Conservation (phyloP, 352 stramenopile species). For the Globisporangium splendens region DNA sequence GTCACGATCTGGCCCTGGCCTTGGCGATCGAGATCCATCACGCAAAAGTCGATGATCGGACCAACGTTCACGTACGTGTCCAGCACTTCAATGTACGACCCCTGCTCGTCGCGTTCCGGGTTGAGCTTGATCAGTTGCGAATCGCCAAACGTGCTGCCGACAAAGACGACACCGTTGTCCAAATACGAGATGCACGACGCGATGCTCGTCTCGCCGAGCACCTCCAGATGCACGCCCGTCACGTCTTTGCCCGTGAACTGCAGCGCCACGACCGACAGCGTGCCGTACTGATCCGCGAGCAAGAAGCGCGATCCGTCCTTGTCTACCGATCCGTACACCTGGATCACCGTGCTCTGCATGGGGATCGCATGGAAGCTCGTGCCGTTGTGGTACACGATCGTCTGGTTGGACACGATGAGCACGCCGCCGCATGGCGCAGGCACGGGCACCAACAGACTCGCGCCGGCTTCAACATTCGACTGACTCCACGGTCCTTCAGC, state of each 20-base stretch:
- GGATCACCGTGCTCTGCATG: constrained; percentile 89
- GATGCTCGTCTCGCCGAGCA: constrained; percentile 91
- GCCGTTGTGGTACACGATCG: constrained; percentile 90
- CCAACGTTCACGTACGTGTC: constrained; percentile 97
- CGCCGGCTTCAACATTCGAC: constrained; percentile 84
- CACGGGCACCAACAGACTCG: constrained; percentile 87
- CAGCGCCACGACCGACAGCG: constrained; percentile 86
- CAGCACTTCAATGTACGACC: constrained; percentile 91
- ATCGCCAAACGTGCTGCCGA: constrained; percentile 93
- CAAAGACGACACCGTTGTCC: constrained; percentile 94
- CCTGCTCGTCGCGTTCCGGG: constrained; percentile 64
- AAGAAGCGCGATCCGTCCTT: constrained; percentile 87
- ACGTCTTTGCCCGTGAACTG: constrained; percentile 74
- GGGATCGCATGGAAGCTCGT: constrained; percentile 87
- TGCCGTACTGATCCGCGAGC: constrained; percentile 87
- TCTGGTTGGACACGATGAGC: constrained; percentile 90
- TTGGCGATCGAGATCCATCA: constrained; percentile 94
- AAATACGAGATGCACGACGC: constrained; percentile 92
- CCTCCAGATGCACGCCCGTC: constrained; percentile 87
- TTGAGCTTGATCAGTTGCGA: constrained; percentile 95
- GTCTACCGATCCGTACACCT: constrained; percentile 88
- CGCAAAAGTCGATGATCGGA: constrained; percentile 98
- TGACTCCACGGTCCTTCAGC: constrained; percentile 87
- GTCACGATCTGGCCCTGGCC: constrained; percentile 96
- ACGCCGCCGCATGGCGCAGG: constrained; percentile 81